Evolutionary conservation across 208 protist genomes (phyloP), one percentile per base, ranked within the genome.

Genomic region (Leishmania amazonensis): DNA sequence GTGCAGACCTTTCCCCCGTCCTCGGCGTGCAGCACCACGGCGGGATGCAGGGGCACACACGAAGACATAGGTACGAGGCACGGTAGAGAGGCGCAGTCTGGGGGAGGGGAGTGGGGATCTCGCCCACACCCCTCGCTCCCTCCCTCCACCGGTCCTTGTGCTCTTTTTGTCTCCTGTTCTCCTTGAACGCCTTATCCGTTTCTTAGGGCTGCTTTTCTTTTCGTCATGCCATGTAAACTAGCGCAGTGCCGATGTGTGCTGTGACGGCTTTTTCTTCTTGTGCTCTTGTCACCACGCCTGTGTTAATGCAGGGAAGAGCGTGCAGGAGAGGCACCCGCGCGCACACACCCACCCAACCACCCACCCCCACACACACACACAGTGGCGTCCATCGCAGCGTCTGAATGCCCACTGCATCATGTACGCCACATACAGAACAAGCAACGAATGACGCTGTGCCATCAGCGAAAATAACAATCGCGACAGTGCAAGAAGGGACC

Each of bases 211-310:
- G 9, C 67, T 51, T 73, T 51, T 45, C 45, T 49, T 49, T 49
- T 49, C 11, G 38, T 28, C 68, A 53, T 73, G 24, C 21, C 49
- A 76, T 76, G 72, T 76, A 76, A 57, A 49, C 11, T 54, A 51
- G 42, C 9, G 17, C 70, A 75, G 70, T 28, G 70, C 51, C 5
- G 51, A 21, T 40, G 24, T 75, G 70, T 40, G 7, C 40, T 74
- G 45, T 24, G 13, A 31, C 42, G 15, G 17, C 19, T 71, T 8
- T 71, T 71, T 47, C 7, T 71, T 45, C 11, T 21, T 35, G 19
- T 49, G 38, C 24, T 28, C 17, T 28, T 71, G 65, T 28, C 49
- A 71, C 31, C 35, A 71, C 49, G 38, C 21, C 13, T 13, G 38
- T 47, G 3, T 28, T 71, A 19, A 7, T n/a, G 65, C 40, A 71